These are phyloP conservation scores for Pseudopithomyces chartarum DNA, from an alignment of 2,329 filamentous ascomycete species.

Conservation along the genomic window DNA sequence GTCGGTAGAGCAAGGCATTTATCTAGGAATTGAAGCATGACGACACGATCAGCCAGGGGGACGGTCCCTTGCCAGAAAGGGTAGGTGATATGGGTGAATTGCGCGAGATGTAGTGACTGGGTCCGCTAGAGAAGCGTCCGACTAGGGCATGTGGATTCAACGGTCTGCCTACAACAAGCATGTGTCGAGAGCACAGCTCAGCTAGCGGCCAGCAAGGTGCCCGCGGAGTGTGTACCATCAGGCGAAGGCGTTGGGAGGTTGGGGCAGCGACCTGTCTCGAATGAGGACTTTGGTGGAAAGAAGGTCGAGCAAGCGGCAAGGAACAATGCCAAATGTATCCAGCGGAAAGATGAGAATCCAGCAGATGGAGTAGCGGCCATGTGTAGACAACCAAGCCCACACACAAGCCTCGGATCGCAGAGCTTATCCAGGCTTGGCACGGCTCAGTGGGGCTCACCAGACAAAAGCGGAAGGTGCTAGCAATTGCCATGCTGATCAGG, in stretches of 20 bases:
- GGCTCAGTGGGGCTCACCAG: not conserved
- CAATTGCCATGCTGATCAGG: not conserved
- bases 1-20: constrained; percentile 4
- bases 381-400: not conserved
- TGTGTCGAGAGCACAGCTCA: not conserved
- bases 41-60: constrained; percentile 9
- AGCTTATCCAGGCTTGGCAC: constrained; percentile 18
- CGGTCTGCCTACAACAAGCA: not conserved
- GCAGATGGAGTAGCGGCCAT: not conserved
- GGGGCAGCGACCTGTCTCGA: too few relatives aligned
- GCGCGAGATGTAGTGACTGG: not conserved
- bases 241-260: too few relatives aligned
- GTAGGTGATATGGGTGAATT: constrained; percentile 19
- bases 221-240: not conserved
- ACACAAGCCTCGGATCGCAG: constrained; percentile 19
- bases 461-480: constrained; percentile 17
- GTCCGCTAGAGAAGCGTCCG: constrained; percentile 2
- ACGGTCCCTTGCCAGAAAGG: constrained; percentile 21
- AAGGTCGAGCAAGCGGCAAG: not conserved
- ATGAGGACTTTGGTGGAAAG: not conserved
- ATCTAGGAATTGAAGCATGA: constrained; percentile 18
- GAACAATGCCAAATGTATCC: not conserved
- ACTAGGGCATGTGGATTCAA: not conserved
- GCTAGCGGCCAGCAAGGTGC: not conserved
- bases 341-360: not conserved